These are phyloP conservation scores for Cucurbitaria berberidis DNA, from an alignment of 2,329 filamentous ascomycete species.

Conservation along the genomic window DNA sequence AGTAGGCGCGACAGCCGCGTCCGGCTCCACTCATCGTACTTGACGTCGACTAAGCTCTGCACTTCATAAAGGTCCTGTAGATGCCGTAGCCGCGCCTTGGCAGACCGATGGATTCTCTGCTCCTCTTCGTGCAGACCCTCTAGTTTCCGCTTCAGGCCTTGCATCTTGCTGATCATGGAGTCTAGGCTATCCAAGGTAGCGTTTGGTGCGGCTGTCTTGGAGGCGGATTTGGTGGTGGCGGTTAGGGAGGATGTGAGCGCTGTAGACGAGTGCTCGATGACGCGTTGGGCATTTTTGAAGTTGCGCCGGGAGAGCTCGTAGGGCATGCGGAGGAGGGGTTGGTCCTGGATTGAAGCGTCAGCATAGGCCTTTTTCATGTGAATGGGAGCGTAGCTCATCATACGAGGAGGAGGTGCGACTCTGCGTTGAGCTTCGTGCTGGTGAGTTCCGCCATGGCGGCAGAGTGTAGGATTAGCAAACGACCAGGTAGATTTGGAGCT, in stretches of 20 bases:
- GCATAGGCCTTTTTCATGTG: not conserved
- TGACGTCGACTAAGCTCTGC: constrained; percentile 83
- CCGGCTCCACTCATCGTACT: constrained; percentile 90
- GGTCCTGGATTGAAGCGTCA: constrained; percentile 66
- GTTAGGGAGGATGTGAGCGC: constrained; percentile 65
- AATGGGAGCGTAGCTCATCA: constrained; percentile 23
- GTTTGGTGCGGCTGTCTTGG: constrained; percentile 53
- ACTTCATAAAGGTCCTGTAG: constrained; percentile 81
- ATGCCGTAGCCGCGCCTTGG: constrained; percentile 78
- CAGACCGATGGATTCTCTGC: constrained; percentile 73
- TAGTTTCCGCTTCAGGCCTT: constrained; percentile 87
- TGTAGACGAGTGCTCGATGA: constrained; percentile 73
- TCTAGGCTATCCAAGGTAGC: constrained; percentile 78
- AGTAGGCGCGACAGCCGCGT: constrained; percentile 81
- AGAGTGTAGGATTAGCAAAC: not conserved
- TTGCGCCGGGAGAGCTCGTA: constrained; percentile 93
- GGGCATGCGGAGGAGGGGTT: constrained; percentile 90
- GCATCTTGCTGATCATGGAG: constrained; percentile 82
- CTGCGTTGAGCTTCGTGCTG: constrained; percentile 73
- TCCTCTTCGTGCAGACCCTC: constrained; percentile 80
- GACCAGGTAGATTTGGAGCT: not conserved
- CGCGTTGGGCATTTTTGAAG: constrained; percentile 83
- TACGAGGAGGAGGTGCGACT: constrained; percentile 77
- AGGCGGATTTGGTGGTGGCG: constrained; percentile 65
- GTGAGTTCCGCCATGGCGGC: constrained; percentile 54